Evolutionary conservation across 2,329 filamentous ascomycete genomes (phyloP).

Genomic region (Trichoderma sp.): DNA sequence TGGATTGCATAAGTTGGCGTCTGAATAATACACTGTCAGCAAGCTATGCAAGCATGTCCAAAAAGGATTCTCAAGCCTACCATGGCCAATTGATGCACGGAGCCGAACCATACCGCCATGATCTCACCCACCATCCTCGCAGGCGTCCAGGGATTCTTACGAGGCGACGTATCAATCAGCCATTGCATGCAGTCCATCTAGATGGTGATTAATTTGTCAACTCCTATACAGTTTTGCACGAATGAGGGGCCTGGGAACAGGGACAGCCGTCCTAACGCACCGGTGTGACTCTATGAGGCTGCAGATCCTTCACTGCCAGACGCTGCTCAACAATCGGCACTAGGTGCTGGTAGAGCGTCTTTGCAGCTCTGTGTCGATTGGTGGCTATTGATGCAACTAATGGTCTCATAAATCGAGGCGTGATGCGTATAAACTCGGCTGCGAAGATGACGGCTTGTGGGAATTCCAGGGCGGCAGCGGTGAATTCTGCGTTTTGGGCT

Average conservation of each 20-base stretch:
- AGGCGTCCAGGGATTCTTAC: conserved; percentile 20
- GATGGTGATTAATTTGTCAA: not conserved
- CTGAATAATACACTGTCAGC: not conserved
- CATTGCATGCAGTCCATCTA: conserved; percentile 26
- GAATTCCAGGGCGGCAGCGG: conserved; percentile 9
- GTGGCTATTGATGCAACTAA: conserved; percentile 1
- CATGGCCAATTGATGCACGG: conserved; percentile 22
- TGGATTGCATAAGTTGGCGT: conserved; percentile 8
- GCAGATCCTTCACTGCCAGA: not conserved
- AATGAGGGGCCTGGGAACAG: not conserved
- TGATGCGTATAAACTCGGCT: conserved; percentile 7
- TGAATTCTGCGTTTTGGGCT: conserved; percentile 19
- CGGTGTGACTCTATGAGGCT: not conserved
- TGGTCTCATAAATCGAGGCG: not conserved
- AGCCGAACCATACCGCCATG: conserved; percentile 27
- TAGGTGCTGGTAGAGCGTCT: not conserved
- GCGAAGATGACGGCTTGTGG: conserved; percentile 16
- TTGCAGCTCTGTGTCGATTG: not conserved
- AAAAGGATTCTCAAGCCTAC: conserved; percentile 1
- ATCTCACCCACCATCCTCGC: conserved; percentile 19
- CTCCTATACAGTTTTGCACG: not conserved
- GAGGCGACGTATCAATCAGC: conserved; percentile 25
- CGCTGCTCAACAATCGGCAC: conserved; percentile 5
- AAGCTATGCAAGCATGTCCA: not conserved
- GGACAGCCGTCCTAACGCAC: not conserved